Evolutionary conservation across 1,139 yeast species (phyloP).

Genomic region (Blastobotrys aristatus): DNA sequence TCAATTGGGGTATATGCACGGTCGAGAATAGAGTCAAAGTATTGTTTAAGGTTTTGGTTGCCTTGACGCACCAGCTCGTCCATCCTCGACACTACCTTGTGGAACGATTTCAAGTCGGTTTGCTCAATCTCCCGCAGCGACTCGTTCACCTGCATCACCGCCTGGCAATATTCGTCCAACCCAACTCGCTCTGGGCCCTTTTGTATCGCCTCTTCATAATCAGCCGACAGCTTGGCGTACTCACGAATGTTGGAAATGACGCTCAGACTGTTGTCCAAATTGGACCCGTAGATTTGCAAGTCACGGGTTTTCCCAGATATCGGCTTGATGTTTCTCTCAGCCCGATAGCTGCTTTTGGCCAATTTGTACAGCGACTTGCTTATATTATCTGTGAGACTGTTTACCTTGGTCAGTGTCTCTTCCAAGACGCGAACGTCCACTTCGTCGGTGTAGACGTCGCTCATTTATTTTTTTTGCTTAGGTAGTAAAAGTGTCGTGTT

Average conservation of each 20-base stretch:
- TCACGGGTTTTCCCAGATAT: constrained; percentile 59
- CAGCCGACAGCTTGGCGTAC: constrained; percentile 47
- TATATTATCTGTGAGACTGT: constrained; percentile 52
- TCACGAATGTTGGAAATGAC: constrained; percentile 62
- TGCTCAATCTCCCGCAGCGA: constrained; percentile 26
- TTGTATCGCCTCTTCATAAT: constrained; percentile 23
- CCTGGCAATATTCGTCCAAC: constrained; percentile 22
- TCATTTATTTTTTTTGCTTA: constrained; percentile 3
- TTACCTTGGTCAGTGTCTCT: constrained; percentile 61
- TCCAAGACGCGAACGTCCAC: constrained; percentile 81
- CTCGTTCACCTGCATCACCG: constrained; percentile 23
- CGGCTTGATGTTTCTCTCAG: constrained; percentile 66
- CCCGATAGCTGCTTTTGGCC: constrained; percentile 53
- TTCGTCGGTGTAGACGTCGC: constrained; percentile 58
- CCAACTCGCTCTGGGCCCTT: constrained; percentile 27
- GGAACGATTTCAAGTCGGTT: constrained; percentile 27
- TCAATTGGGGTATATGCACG: constrained; percentile 25
- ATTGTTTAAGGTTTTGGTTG: constrained; percentile 22
- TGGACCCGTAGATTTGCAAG: constrained; percentile 51
- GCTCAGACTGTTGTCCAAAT: constrained; percentile 51
- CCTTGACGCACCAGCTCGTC: constrained; percentile 25
- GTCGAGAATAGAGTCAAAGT: constrained; percentile 22
- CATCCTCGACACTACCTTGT: constrained; percentile 30
- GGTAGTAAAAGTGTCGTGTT: background rate
- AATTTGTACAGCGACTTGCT: constrained; percentile 52